Evolutionary conservation across 1,139 yeast species (phyloP), one percentile per base, ranked within the genome.

Genomic region (Suhomyces atakaporum): DNA sequence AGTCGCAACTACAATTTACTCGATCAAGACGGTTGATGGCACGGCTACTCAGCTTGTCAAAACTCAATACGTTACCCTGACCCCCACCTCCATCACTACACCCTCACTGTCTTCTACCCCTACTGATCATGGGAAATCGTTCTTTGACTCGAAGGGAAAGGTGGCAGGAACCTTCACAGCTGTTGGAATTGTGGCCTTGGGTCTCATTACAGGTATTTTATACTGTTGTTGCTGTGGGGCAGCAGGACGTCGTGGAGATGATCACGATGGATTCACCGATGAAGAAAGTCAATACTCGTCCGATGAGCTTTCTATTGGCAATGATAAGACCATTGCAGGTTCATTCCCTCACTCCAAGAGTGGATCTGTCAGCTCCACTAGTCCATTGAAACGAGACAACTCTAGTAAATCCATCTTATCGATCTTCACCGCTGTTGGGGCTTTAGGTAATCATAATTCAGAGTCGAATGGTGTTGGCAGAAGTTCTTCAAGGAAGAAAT

Each of bases 111-210:
- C 47, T 1, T 43, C 48, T 24, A 21, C 48, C 6, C 25, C 43
- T 10, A 16, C 46, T 2, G 24, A 39, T 10, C 16, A 36, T 9
- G 37, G 39, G 24, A 45, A 45, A 16, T 54, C 72, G 8, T 75
- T 80, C 50, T 81, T 79, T 54, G 73, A 73, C 44, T 60, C 74
- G 34, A 73, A 68, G 38, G 87, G 85, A 1, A 80, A 79, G 47
- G 88, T 83, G 1, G 89, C 87, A 0, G 89, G 89, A 9, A 80
- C 82, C 0, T 83, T 83, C 57, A 74, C 84, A 0, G 88, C 75
- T 0, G 88, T 83, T 5, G 88, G 84, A 2, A 53, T 81, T 3
- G 77, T 76, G 3, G 75, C 60, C 0, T 51, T 71, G 1, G 77
- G 69, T 1, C 31, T 78, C 1, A 43, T 77, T 1, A 27, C 49